Base-by-base conservation (phyloP, 2,329 filamentous ascomycete species). In the Xylariaceae sp. region DNA sequence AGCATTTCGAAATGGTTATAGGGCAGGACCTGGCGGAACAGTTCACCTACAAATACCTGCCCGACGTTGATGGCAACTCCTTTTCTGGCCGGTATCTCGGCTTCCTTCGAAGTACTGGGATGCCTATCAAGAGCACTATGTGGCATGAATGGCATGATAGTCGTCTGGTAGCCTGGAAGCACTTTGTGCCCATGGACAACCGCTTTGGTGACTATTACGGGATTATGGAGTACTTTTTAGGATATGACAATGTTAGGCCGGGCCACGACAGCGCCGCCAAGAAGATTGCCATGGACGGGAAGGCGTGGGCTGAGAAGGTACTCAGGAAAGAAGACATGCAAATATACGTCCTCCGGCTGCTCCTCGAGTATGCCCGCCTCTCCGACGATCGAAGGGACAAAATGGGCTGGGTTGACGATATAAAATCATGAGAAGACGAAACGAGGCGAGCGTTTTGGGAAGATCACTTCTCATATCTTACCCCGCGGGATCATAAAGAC, bases 71-170 rank as follows among this genome's bases (percentile, higher is more conserved):
- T 71, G 91, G 90, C 26, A 87, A 89, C 74, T 85, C 82, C 1
- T 89, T 89, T 67, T 88, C 84, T 23, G 88, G 87, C 1, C 82
- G 88, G 5, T 91, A 87, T 67, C 80, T 87, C 4, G 85, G 83
- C 0, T 92, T 93, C 70, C 76, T 94, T 21, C 79, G 83, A 29
- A 89, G 85, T 26, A 89, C 85, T 2, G 87, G 84, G 14, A 72
- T 93, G 7, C 88, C 88, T 0, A 84, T 95, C 75, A 95, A 94
- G 75, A 85, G 87, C 5, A 92, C 90, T 0, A 77, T 94, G 19
- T 95, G 87, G 75, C 81, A 84, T 17, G 91, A 95, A 71, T 95
- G 90, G 91, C 90, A 93, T 68, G 90, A 93, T 70, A 83, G 82
- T 40, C 81, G 90, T 2, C 78, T 94, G 1, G 78, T 91, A 2